Percentiles rank a stretch among this genome's conserved stretches.
Evolutionary conservation across 768 basidiomycete species (phyloP).

Genomic region (Trametes meyenii): DNA sequence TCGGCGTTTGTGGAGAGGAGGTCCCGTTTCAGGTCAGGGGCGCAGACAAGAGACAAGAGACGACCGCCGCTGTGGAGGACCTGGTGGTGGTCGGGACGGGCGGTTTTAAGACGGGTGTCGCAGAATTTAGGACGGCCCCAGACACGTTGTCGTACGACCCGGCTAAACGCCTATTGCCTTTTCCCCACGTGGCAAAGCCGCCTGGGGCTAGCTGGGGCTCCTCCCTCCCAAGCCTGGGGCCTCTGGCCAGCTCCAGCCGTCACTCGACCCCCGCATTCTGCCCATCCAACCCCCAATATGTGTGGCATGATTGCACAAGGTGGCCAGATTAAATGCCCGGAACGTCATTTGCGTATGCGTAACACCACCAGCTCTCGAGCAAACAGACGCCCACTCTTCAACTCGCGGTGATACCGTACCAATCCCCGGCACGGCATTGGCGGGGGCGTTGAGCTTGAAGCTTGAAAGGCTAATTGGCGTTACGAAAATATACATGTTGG

Average conservation of each 20-base stretch:
- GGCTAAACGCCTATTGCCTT: constrained; percentile 1
- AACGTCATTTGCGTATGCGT: neutral
- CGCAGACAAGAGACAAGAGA: constrained; percentile 7
- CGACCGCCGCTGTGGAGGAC: constrained; percentile 10
- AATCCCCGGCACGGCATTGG: no score
- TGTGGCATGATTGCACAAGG: constrained; percentile 2
- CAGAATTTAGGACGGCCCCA: constrained; percentile 4
- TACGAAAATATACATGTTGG: no score
- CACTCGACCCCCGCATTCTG: constrained; percentile 1
- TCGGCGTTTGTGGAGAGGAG: neutral
- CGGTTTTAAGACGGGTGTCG: constrained; percentile 13
- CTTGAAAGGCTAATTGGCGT: no score
- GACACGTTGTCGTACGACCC: constrained; percentile 22
- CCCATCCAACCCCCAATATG: neutral
- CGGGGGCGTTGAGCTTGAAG: no score
- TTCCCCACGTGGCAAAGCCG: constrained; percentile 15
- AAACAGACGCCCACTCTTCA: neutral
- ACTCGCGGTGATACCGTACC: no score
- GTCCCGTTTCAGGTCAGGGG: neutral
- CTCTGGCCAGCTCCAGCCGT: constrained; percentile 22
- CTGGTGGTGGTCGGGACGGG: neutral
- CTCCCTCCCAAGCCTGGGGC: constrained; percentile 3
- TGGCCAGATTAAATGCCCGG: neutral
- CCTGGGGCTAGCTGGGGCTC: no score
- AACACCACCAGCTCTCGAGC: neutral